These are phyloP conservation scores for Monocercomonoides exilis DNA, from an alignment of 78 protist genomes.

Conservation along the genomic window DNA sequence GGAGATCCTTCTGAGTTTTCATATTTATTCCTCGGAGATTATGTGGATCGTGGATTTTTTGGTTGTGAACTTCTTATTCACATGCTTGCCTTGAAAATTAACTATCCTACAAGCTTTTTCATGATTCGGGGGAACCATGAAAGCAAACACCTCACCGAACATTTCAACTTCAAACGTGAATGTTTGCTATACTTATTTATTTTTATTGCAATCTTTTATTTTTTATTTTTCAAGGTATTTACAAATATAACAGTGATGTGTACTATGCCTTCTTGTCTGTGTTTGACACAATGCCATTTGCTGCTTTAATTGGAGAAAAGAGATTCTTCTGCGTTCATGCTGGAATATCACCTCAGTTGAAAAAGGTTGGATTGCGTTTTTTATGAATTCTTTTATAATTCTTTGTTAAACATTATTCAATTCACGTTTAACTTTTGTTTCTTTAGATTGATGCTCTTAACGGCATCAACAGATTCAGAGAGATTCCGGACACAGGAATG, in stretches of 20 bases:
- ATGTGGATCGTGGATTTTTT: slow-evolving; percentile 90
- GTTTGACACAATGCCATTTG: slow-evolving; percentile 85
- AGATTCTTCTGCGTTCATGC: slow-evolving; percentile 91
- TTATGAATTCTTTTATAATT: neutral
- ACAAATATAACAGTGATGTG: slow-evolving; percentile 68
- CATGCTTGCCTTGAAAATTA: slow-evolving; percentile 67
- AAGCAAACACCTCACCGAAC: slow-evolving; percentile 84
- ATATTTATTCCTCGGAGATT: slow-evolving; percentile 88
- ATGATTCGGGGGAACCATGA: slow-evolving; percentile 95
- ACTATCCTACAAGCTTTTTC: slow-evolving; percentile 66
- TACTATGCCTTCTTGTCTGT: slow-evolving; percentile 71
- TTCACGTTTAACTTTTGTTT: neutral
- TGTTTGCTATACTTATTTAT: slow-evolving; percentile 40
- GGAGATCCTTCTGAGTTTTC: slow-evolving; percentile 67
- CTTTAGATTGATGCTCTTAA: slow-evolving; percentile 54
- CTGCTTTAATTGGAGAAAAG: slow-evolving; percentile 73
- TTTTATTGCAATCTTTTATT: neutral
- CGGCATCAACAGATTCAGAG: slow-evolving; percentile 78
- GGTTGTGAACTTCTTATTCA: slow-evolving; percentile 33
- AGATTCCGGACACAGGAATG: slow-evolving; percentile 86
- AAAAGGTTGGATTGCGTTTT: slow-evolving; percentile 27
- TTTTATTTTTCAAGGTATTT: slow-evolving; percentile 36
- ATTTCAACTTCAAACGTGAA: slow-evolving; percentile 88
- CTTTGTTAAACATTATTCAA: neutral
- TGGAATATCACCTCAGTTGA: slow-evolving; percentile 87